Evolutionary conservation across 345 rosid genomes (phyloP).

Genomic region (Syzygium jambos): DNA sequence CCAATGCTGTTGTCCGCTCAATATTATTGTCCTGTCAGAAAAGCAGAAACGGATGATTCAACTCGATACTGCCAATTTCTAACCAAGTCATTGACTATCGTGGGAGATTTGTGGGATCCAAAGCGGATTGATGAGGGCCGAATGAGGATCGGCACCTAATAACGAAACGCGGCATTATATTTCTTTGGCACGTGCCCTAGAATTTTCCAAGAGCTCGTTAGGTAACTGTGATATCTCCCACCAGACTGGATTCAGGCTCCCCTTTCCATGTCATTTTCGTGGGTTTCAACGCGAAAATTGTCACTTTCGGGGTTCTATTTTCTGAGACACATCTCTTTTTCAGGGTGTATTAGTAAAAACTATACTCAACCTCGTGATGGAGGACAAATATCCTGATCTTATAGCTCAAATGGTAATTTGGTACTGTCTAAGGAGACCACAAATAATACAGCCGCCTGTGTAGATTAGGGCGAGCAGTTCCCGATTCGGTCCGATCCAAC

Average conservation of each 20-base stretch:
- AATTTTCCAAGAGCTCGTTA: neutral
- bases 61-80: neutral
- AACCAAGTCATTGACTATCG: neutral
- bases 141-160: neutral
- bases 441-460: neutral
- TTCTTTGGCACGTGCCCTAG: neutral
- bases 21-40: neutral
- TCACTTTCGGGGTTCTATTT: neutral
- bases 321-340: neutral
- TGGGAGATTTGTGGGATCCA: neutral
- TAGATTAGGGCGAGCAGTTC: too few relatives aligned
- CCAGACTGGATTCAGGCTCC: neutral
- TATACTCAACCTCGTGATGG: neutral
- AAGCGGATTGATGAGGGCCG: neutral
- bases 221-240: neutral
- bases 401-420: neutral
- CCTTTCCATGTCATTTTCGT: neutral
- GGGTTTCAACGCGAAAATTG: neutral
- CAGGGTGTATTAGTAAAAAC: neutral
- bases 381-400: neutral
- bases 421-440: neutral
- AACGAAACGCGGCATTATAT: neutral
- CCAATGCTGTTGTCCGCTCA: neutral
- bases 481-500: too few relatives aligned
- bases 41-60: neutral